A percentile compares a stretch with the other conserved stretches of the same genome.
Evolutionary conservation across 2,329 filamentous ascomycete genomes (phyloP).

Genomic region (Fusarium odoratissimum): DNA sequence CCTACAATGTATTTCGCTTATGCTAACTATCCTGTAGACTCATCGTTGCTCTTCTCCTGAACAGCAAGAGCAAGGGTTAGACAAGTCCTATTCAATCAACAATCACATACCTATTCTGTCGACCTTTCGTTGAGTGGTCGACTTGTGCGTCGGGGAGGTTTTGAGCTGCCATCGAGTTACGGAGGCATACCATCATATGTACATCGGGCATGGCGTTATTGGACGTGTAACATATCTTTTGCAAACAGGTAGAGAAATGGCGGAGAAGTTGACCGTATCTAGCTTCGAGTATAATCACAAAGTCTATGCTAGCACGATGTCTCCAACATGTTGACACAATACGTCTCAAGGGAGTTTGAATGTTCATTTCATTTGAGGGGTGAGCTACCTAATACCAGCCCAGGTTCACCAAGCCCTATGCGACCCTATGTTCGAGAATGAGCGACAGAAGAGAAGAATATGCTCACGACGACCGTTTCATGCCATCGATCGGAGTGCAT

Average conservation of each 20-base stretch:
- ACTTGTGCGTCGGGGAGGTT: slow-evolving; percentile 28
- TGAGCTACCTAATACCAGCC: slow-evolving; percentile 31
- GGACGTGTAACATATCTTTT: slow-evolving; percentile 51
- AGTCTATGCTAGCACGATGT: slow-evolving; percentile 15
- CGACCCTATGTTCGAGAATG: slow-evolving; percentile 23
- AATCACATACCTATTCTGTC: slow-evolving; percentile 8
- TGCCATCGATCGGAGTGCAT: slow-evolving; percentile 16
- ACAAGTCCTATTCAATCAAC: background rate
- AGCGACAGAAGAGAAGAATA: slow-evolving; percentile 35
- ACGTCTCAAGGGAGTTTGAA: background rate
- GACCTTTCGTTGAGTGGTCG: slow-evolving; percentile 4
- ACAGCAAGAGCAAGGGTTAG: slow-evolving; percentile 81
- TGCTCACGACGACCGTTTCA: slow-evolving; percentile 11
- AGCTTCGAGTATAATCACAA: slow-evolving; percentile 28
- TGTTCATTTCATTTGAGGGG: slow-evolving; percentile 22
- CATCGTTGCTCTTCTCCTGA: slow-evolving; percentile 92
- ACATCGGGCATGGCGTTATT: slow-evolving; percentile 55
- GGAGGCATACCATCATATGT: slow-evolving; percentile 48
- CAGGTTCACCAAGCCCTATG: slow-evolving; percentile 18
- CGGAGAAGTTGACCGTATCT: slow-evolving; percentile 41
- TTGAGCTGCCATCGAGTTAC: slow-evolving; percentile 34
- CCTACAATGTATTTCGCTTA: background rate
- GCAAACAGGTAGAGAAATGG: slow-evolving; percentile 46
- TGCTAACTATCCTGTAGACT: slow-evolving; percentile 64
- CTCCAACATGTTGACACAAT: background rate